These are phyloP conservation scores for Aspergillus sp. DNA, from an alignment of 2,329 filamentous ascomycete species.

Conservation along the genomic window DNA sequence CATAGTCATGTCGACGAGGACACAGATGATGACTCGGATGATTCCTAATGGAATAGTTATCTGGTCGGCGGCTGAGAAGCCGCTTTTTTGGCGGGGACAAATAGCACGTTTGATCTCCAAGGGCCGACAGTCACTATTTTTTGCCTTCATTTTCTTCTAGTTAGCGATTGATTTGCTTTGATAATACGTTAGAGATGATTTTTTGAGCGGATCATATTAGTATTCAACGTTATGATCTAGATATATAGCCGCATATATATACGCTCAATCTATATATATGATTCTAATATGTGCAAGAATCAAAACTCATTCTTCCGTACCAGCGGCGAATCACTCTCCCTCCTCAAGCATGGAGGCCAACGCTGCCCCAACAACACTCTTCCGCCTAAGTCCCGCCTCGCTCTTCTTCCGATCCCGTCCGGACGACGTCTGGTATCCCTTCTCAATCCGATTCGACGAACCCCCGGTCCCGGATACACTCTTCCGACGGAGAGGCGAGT, in stretches of 20 bases:
- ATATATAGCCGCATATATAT: not conserved
- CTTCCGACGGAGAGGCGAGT: conserved; percentile 28
- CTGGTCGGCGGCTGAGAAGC: too few species aligned
- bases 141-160: too few species aligned
- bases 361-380: conserved; percentile 45
- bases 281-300: not conserved
- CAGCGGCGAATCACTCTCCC: conserved; percentile 9
- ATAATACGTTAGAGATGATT: too few species aligned
- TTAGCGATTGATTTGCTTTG: too few species aligned
- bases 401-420: conserved; percentile 36
- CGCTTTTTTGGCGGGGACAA: too few species aligned
- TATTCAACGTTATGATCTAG: not conserved
- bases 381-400: conserved; percentile 42
- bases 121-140: too few species aligned
- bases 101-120: too few species aligned
- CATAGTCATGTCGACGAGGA: too few species aligned
- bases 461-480: conserved; percentile 28
- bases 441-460: conserved; percentile 38
- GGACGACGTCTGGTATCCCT: conserved; percentile 33
- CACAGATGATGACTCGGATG: too few species aligned
- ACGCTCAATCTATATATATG: not conserved
- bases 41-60: too few species aligned
- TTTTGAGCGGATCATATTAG: too few species aligned
- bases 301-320: not conserved
- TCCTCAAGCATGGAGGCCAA: conserved; percentile 41